phyloP scores from a whole-genome alignment of 768 basidiomycete genomes.

The Kwoniella botswanensis region DNA sequence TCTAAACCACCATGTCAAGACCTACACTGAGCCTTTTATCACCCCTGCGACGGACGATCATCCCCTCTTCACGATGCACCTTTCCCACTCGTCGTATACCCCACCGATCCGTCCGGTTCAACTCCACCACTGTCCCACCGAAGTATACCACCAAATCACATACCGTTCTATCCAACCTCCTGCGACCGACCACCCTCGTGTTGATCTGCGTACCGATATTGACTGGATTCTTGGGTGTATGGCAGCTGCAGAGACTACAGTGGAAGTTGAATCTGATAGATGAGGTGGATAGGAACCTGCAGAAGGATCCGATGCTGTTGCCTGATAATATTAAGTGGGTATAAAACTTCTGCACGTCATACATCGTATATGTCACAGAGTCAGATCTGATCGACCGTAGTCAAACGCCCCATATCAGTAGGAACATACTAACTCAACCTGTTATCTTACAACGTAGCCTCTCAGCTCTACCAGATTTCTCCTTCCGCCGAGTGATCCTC shows the following conservation, averaged over 20 bases:
- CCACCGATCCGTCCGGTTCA: neutral
- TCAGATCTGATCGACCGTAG: too few relatives aligned
- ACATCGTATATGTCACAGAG: neutral
- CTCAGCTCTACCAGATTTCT: conserved; percentile 81
- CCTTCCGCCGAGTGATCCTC: conserved; percentile 80
- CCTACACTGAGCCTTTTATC: conserved; percentile 2
- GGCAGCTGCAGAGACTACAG: conserved; percentile 90
- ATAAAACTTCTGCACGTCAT: conserved; percentile 29
- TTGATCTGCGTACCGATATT: conserved; percentile 86
- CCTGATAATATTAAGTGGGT: conserved; percentile 85
- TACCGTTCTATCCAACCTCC: conserved; percentile 22
- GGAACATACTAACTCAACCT: neutral
- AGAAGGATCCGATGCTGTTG: conserved; percentile 74
- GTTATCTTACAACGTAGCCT: conserved; percentile 60
- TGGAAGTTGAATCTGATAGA: conserved; percentile 96
- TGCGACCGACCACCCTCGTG: conserved; percentile 58
- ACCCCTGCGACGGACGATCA: neutral
- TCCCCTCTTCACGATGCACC: neutral
- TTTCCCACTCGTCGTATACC: neutral
- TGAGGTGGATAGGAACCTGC: conserved; percentile 86
- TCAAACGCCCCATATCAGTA: too few relatives aligned
- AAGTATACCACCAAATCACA: conserved; percentile 8
- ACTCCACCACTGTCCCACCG: neutral
- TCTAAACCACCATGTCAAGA: conserved; percentile 4
- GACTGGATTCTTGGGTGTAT: conserved; percentile 85